Conservation (phyloP, 768 basidiomycete species). For the Pluteus cervinus region DNA sequence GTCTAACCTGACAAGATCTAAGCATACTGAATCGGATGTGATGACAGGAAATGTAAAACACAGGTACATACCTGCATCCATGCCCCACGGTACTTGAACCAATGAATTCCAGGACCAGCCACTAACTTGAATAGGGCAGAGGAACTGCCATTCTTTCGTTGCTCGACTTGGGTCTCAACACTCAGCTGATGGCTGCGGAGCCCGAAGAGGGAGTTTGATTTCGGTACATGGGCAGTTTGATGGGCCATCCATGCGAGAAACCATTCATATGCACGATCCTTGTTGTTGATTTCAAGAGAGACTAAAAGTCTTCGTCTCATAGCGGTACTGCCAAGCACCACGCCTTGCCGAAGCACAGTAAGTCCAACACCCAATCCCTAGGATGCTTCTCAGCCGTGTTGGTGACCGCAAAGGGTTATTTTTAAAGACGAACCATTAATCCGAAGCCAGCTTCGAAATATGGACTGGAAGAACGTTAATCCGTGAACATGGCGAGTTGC, state of each 20-base stretch:
- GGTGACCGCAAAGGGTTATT: no score
- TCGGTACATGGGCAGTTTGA: constrained; percentile 36
- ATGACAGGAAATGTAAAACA: constrained; percentile 2
- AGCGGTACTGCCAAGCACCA: constrained; percentile 62
- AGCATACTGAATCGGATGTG: constrained; percentile 6
- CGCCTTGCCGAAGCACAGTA: constrained; percentile 64
- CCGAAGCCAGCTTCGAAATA: constrained; percentile 99
- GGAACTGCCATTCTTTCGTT: constrained; percentile 86
- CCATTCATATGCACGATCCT: constrained; percentile 94
- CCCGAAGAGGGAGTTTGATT: constrained; percentile 36
- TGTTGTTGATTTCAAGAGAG: constrained; percentile 92
- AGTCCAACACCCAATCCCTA: constrained; percentile 91
- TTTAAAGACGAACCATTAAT: constrained; percentile 56
- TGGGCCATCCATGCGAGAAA: constrained; percentile 94
- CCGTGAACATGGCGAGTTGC: constrained; percentile 6
- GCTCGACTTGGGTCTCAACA: constrained; percentile 88
- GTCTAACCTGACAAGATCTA: constrained; percentile 61
- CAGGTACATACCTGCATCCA: constrained; percentile 83
- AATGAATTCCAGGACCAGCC: constrained; percentile 93
- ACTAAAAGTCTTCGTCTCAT: constrained; percentile 90
- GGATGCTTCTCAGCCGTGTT: constrained; percentile 7
- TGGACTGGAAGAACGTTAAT: constrained; percentile 49
- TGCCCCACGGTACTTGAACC: constrained; percentile 80
- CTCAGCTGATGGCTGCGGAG: constrained; percentile 87
- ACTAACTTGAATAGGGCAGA: constrained; percentile 90